Base-by-base conservation (phyloP, 2,329 filamentous ascomycete genomes). In the Paracorniculantispora psalliotae region DNA sequence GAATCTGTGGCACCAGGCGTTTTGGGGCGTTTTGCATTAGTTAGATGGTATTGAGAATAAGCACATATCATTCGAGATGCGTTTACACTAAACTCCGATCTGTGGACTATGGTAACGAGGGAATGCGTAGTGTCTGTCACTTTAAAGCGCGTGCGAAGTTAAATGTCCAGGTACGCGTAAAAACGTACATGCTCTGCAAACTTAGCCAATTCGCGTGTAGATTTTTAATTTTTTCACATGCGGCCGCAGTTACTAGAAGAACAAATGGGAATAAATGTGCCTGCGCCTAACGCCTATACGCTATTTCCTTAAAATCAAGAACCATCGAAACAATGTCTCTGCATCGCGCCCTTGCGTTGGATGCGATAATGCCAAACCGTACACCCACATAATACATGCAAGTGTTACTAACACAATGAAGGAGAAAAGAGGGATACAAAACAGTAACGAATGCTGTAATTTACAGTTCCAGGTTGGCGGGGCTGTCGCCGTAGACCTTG, bases 401-500 rank as follows among this genome's bases (percentile, higher is more conserved):
- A 54, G 12, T 52, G 49, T 19, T 1, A 8, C 3, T 23, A 35
- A 37, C 44, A 25, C 6, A 13, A 50, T 15, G n/a, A 23, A 35
- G 3, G 13, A 41, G 17, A 19, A 41, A 28, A 41, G 4, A 41
- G 4, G 23, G 15, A 17, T 12, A 6, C 12, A 30, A 44, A 28
- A 23, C 12, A 2, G 17, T 35, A 10, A 12, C 19, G 30, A 3
- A 9, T 41, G 25, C 6, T 8, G 3, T 33, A 12, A 8, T 12
- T 41, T 58, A 58, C 28, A 58, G 51, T 44, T 59, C 57, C 15
- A 54, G 50, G 35, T 55, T 59, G 23, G 7, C 43, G 9, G 6
- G 35, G 43, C 25, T 35, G 39, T 48, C 17, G 25, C 61, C 60
- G 9, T 56, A 60, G 21, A 35, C 41, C 17, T 28, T 49, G 12